These are phyloP conservation scores for Pulveroboletus sp. DNA, from an alignment of 768 basidiomycete species.

Conservation along the genomic window DNA sequence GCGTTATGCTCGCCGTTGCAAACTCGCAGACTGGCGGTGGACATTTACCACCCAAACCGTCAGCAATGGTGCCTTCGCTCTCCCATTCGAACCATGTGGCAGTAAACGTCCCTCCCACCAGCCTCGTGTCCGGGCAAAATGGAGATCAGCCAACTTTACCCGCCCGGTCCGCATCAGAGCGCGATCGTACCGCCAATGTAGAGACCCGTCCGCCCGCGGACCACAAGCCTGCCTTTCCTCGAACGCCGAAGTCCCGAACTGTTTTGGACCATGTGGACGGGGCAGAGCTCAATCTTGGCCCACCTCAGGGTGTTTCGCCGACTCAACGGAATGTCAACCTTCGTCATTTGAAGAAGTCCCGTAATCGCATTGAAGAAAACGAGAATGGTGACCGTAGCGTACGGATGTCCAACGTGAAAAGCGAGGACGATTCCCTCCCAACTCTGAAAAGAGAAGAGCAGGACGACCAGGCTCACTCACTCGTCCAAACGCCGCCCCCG, in stretches of 20 bases:
- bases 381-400: slow-evolving; percentile 29
- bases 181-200: neutral
- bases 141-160: slow-evolving; percentile 10
- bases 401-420: slow-evolving; percentile 17
- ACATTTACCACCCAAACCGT: slow-evolving; percentile 3
- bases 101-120: neutral
- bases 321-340: slow-evolving; percentile 28
- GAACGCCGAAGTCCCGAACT: slow-evolving; percentile 24
- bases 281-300: slow-evolving; percentile 22
- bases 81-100: neutral
- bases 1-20: slow-evolving; percentile 15
- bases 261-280: slow-evolving; percentile 10
- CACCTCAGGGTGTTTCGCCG: slow-evolving; percentile 20
- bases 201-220: slow-evolving; percentile 6
- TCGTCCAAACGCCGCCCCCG: neutral
- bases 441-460: slow-evolving; percentile 17
- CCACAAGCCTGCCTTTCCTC: slow-evolving; percentile 10
- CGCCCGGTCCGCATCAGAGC: slow-evolving; percentile 13
- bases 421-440: slow-evolving; percentile 10
- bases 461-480: slow-evolving; percentile 5
- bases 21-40: neutral
- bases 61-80: neutral
- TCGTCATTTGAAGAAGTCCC: slow-evolving; percentile 28
- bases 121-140: slow-evolving; percentile 9
- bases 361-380: slow-evolving; percentile 24